Evolutionary conservation across 768 basidiomycete species (phyloP), one percentile per base, ranked within the genome.

Genomic region (Russula virescens): DNA sequence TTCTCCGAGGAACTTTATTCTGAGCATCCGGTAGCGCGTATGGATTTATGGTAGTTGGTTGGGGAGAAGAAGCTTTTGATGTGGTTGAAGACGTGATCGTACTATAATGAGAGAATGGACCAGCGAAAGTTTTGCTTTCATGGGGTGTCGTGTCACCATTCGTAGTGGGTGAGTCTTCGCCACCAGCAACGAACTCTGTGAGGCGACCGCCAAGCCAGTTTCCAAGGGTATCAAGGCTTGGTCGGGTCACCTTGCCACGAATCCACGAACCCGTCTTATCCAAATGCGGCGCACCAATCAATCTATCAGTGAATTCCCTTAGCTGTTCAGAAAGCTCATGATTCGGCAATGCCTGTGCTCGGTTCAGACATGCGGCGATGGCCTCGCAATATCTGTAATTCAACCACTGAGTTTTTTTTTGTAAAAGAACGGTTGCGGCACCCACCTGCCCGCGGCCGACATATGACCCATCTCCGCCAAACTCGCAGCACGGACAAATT

Each of bases 111-210:
- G 93, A 85, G 75, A 98, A 98, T 9, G 96, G 91, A 5, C 95
- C 96, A 6, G 82, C 74, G 68, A 79, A 79, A 7, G 78, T 73
- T 38, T 42, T 70, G 31, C 78, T 77, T 42, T 75, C 77, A 14
- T 72, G 73, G 7, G 81, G 73, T 18, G 77, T 76, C n/a, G 54
- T 62, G n/a, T 66, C 56, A 14, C 63, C 60, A 25, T 62, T 59
- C 16, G 73, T 68, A 8, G 62, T 65, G 0, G 74, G 70, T 26
- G 73, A 67, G 11, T 76, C 72, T 43, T 89, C 89, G n/a, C 79
- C 82, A 55, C 97, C 97, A 10, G 95, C 91, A 63, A 99, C 94
- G 68, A 99, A 87, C 71, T 95, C 95, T 18, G 93, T 93, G 70
- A 99, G 84, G 19, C 89, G 84, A 14, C 91, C 89, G 74, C 94